Conservation (phyloP, 192 early-diverging fungal genomes). For the Paraglomus brasilianum region DNA sequence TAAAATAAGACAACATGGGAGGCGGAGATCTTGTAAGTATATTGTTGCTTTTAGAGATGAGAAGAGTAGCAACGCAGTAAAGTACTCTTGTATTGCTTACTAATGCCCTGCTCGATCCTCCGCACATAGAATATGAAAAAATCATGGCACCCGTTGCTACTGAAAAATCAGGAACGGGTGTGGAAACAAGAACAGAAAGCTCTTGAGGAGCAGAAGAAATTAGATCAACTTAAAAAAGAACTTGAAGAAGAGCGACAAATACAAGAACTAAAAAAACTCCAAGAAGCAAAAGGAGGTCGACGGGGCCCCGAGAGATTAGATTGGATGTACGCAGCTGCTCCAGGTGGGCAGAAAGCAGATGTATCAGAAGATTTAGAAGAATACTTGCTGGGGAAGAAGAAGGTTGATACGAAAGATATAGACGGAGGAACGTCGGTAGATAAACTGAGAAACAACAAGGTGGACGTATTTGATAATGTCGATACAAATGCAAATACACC, state of each 20-base stretch:
- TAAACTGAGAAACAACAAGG: conserved; percentile 33
- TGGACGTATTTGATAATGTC: conserved; percentile 30
- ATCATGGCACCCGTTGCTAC: conserved; percentile 94
- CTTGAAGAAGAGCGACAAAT: conserved; percentile 86
- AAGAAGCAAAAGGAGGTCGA: conserved; percentile 67
- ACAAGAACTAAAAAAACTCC: conserved; percentile 77
- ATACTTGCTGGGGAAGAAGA: conserved; percentile 86
- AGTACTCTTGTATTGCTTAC: neutral
- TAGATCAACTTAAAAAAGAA: conserved; percentile 89
- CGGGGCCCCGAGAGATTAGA: conserved; percentile 78
- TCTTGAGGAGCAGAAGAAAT: conserved; percentile 82
- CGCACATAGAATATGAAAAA: conserved; percentile 83
- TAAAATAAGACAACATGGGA: conserved; percentile 42
- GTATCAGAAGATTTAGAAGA: conserved; percentile 75
- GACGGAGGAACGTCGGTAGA: conserved; percentile 40
- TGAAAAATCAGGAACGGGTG: conserved; percentile 87
- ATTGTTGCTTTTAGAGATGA: neutral
- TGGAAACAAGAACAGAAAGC: conserved; percentile 83
- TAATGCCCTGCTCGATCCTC: neutral
- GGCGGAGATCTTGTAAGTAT: conserved; percentile 49
- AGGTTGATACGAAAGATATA: conserved; percentile 64
- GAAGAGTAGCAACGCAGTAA: neutral
- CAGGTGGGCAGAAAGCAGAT: conserved; percentile 40
- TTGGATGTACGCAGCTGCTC: conserved; percentile 93
- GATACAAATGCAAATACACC: conserved; percentile 76